Base-by-base conservation (phyloP, 1,139 yeast species). In the Debaryomycetaceae sp. region DNA sequence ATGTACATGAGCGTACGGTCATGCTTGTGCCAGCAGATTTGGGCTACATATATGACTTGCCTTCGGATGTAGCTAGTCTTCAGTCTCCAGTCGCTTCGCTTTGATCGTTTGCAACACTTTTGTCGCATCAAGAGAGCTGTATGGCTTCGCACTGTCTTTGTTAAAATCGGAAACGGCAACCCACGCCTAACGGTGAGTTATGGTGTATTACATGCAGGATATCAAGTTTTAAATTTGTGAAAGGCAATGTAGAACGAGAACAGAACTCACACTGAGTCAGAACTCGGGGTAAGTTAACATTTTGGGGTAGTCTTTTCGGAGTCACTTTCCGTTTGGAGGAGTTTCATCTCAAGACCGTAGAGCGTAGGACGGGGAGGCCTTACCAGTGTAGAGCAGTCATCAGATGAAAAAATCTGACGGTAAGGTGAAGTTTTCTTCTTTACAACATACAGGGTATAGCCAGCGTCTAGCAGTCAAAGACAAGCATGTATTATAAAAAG, bases 401-500 rank as follows among this genome's bases (percentile, higher is more conserved):
- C 11, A 27, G 31, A 27, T 27, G 31, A 11, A 27, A 27, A 27
- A 27, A 27, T 27, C 11, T 8, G 31, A 8, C 31, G 31, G 11
- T 27, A 27, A 11, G 11, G 2, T n/a, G n/a, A 7, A 8, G 31
- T 3, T 27, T 27, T 27, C 31, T 27, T 27, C 31, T 27, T 27
- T 4, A 27, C 4, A 27, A 4, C 31, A 27, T 11, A 27, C 3
- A 11, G 31, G 4, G 11, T 27, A 4, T 3, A 11, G 11, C 8
- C 11, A 27, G 31, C 2, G 31, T 7, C 20, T 17, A 2, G 20
- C 20, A 17, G 34, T 11, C 34, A 3, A n/a, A 6, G 17, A 11
- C 36, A 14, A 59, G 47, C 45, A 44, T 55, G 44, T 59, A 60
- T 52, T 74, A 74, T 62, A 73, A 67, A 54, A 48, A 61, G 24